Base-by-base conservation (phyloP, 768 basidiomycete genomes). In the Psilocybe tampanensis region DNA sequence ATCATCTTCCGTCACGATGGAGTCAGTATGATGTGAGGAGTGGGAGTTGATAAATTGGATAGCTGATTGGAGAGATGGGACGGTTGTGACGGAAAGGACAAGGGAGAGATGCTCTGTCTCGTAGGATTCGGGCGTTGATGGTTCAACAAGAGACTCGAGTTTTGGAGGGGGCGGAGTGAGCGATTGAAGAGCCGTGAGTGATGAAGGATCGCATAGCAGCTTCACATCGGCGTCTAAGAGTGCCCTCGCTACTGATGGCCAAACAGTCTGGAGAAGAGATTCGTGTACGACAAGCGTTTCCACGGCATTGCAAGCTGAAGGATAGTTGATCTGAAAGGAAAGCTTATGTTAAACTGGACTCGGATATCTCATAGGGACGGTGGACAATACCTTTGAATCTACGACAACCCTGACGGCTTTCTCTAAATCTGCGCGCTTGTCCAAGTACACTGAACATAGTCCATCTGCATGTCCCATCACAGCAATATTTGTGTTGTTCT, bases 401-500 rank as follows among this genome's bases (percentile, higher is more conserved):
- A 96, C 74, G 0, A 88, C 86, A 6, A 99, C 79, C 19, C 94
- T 80, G 39, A 88, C 75, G 0, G 95, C 94, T 70, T 95, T 98
- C 55, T 86, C 82, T 36, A 76, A 64, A 62, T 90, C 84, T 0
- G 95, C 95, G 24, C 80, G 77, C 63, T 90, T 87, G 70, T 99
- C 96, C 5, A 99, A 74, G 70, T 88, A 98, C 5, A 97, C 85
- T 18, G 86, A 84, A 70, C 97, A 99, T 8, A 98, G 75, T 1
- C 97, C 97, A 71, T 99, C 97, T 7, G 97, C 95, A 67, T 99
- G 97, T 1, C 97, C 97, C 95, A 99, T 98, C 43, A 99, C 97
- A 2, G 97, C 90, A 58, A 99, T 98, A 56, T 90, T 81, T 0
- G 96, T 97, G 61, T 78, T 85, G 55, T 90, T 89, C 70, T 98